A percentile compares a stretch with the other conserved stretches of the same genome.
Evolutionary conservation across 2,329 filamentous ascomycete species (phyloP).

Genomic region (Orbilia ellipsospora): DNA sequence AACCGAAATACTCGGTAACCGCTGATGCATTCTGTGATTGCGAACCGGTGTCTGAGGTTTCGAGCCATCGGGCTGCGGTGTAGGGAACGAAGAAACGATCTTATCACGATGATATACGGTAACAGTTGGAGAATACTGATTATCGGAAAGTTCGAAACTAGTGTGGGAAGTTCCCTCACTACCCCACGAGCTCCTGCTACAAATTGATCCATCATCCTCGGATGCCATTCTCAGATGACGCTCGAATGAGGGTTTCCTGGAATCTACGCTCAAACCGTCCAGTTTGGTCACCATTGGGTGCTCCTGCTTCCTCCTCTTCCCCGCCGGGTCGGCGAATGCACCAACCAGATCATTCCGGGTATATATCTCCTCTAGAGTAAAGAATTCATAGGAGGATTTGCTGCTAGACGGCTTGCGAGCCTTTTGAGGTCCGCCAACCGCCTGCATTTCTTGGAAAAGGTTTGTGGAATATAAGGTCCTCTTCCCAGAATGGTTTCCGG

Average conservation of each 20-base stretch:
- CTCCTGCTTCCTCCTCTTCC: slow-evolving; percentile 30
- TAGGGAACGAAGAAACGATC: slow-evolving; percentile 31
- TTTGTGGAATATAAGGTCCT: slow-evolving; percentile 20
- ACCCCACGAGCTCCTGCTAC: slow-evolving; percentile 39
- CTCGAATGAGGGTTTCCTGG: slow-evolving; percentile 16
- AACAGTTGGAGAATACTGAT: slow-evolving; percentile 29
- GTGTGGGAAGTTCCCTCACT: slow-evolving; percentile 50
- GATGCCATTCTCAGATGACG: slow-evolving; percentile 13
- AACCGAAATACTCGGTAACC: slow-evolving; percentile 48
- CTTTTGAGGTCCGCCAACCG: slow-evolving; percentile 27
- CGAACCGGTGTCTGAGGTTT: slow-evolving; percentile 41
- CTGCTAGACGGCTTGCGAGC: slow-evolving; percentile 35
- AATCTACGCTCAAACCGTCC: slow-evolving; percentile 37
- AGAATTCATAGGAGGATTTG: slow-evolving; percentile 28
- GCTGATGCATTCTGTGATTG: slow-evolving; percentile 46
- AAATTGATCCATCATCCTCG: slow-evolving; percentile 32
- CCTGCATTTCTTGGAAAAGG: slow-evolving; percentile 29
- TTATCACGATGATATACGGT: slow-evolving; percentile 39
- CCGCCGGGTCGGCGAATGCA: slow-evolving; percentile 24
- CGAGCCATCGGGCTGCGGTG: slow-evolving; percentile 37
- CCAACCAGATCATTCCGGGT: slow-evolving; percentile 21
- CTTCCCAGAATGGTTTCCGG: neutral
- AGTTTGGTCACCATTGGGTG: slow-evolving; percentile 4
- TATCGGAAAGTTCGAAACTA: slow-evolving; percentile 38
- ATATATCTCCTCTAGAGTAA: slow-evolving; percentile 30